phyloP scores from a whole-genome alignment of 2,329 filamentous ascomycete genomes.

The Emmonsia crescens region DNA sequence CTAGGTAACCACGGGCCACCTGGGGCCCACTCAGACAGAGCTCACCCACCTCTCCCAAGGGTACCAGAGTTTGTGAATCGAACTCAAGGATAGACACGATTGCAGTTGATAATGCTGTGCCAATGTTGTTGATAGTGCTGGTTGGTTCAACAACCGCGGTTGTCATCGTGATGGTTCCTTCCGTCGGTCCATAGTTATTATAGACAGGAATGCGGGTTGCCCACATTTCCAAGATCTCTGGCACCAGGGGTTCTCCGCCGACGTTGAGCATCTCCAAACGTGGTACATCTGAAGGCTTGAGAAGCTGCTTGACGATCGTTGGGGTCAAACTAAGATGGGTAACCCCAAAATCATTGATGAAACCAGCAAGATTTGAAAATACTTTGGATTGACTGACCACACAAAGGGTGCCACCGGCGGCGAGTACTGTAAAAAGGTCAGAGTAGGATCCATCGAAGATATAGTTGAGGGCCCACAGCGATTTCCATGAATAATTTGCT shows the following conservation, averaged over 20 bases:
- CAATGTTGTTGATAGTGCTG: slow-evolving; percentile 23
- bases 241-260: slow-evolving; percentile 67
- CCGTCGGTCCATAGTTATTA: slow-evolving; percentile 28
- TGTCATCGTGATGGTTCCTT: slow-evolving; percentile 26
- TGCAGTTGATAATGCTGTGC: slow-evolving; percentile 18
- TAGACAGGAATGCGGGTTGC: slow-evolving; percentile 15
- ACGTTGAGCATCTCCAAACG: slow-evolving; percentile 64
- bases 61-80: slow-evolving; percentile 16
- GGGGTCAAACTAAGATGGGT: slow-evolving; percentile 80
- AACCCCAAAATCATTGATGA: slow-evolving; percentile 51
- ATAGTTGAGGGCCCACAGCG: slow-evolving; percentile 73
- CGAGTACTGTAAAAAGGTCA: slow-evolving; percentile 80
- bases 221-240: slow-evolving; percentile 60
- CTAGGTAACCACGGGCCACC: slow-evolving; percentile 21
- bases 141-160: slow-evolving; percentile 17
- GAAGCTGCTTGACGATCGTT: slow-evolving; percentile 61
- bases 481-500: slow-evolving; percentile 36
- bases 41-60: slow-evolving; percentile 21
- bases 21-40: slow-evolving; percentile 21
- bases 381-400: slow-evolving; percentile 61
- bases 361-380: slow-evolving; percentile 57
- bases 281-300: slow-evolving; percentile 58
- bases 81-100: slow-evolving; percentile 21
- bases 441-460: slow-evolving; percentile 80
- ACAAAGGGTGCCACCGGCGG: slow-evolving; percentile 65